These are phyloP conservation scores for Steccherinum ochraceum DNA, from an alignment of 768 basidiomycete genomes.

Conservation along the genomic window DNA sequence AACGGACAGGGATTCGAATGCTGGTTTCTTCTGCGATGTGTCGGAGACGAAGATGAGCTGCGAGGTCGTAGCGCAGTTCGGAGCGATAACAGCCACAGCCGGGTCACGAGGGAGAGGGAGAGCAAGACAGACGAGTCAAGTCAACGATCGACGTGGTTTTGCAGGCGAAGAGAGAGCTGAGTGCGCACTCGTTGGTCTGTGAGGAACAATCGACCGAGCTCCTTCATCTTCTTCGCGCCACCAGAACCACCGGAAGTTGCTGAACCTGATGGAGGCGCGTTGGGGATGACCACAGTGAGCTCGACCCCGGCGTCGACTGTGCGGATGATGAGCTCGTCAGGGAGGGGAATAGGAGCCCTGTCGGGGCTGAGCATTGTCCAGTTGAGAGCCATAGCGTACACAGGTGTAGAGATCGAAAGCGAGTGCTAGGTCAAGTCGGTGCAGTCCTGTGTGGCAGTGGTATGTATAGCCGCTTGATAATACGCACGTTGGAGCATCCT, in stretches of 20 bases:
- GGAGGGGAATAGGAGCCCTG: conserved; percentile 56
- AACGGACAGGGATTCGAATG: conserved; percentile 41
- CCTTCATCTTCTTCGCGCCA: conserved; percentile 51
- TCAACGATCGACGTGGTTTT: conserved; percentile 1
- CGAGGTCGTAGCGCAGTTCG: background rate
- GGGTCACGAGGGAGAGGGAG: conserved; percentile 1
- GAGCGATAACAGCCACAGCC: background rate
- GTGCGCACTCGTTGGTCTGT: conserved; percentile 67
- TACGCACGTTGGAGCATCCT: too few species aligned
- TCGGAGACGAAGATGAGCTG: conserved; percentile 56
- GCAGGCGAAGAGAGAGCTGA: conserved; percentile 1
- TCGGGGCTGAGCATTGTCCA: conserved; percentile 63
- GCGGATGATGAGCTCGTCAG: conserved; percentile 53
- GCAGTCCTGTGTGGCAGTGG: too few species aligned
- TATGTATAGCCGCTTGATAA: too few species aligned
- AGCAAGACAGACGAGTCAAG: conserved; percentile 2
- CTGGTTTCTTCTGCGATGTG: conserved; percentile 12
- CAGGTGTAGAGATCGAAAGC: too few species aligned
- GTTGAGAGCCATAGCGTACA: conserved; percentile 66
- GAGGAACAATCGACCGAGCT: conserved; percentile 50
- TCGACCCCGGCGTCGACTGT: conserved; percentile 54
- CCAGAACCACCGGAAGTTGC: conserved; percentile 45
- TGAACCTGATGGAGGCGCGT: conserved; percentile 37
- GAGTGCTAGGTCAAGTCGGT: too few species aligned
- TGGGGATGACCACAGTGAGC: conserved; percentile 50